Base-by-base conservation (phyloP, 768 basidiomycete genomes). In the Glaciozyma antarctica region DNA sequence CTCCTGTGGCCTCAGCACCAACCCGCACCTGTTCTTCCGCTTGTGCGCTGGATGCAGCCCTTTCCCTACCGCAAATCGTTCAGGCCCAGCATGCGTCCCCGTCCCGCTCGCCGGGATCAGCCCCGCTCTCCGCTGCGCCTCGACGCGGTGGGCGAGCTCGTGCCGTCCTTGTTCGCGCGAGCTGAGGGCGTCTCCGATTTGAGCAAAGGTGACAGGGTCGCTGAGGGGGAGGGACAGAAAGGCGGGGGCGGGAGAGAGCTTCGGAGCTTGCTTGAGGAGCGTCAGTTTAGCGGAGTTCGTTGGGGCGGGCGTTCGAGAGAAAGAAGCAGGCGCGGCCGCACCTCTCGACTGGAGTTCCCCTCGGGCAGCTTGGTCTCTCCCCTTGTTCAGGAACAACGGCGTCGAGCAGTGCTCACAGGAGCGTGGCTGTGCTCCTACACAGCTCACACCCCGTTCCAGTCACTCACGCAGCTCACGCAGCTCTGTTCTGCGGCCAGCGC, bases 11-110 rank as follows among this genome's bases (percentile, higher is more conserved):
- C 17, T 13, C 8, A 38, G 38, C 17, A 41, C 10, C 26, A 53
- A 5, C 0, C 24, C 51, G 52, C 48, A 65, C 63, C 64, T 45
- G 55, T 65, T 65, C 53, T 69, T 69, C n/a, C n/a, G 2, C 17
- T 34, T 28, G 32, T 65, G 43, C 9, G 51, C 58, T 1, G 41
- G 2, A 0, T 17, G 7, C 15, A 61, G 44, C 3, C 63, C 67
- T 1, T 26, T 24, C 4, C 16, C 19, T 10, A 54, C 24, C n/a
- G 47, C 21, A 43, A 24, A 63, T 59, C 58, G 53, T 34, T 22
- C 16, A 22, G 17, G 19, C 53, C 53, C 21, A 24, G 26, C 52
- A 30, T 19, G 52, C 53, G 21, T 32, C 15, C 53, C 51, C 15
- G 32, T 17, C 53, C 21, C 28, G 30, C 10, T 10, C 21, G 28